Conservation (phyloP, 805 yeast species). For the Grigorovia jiainica region DNA sequence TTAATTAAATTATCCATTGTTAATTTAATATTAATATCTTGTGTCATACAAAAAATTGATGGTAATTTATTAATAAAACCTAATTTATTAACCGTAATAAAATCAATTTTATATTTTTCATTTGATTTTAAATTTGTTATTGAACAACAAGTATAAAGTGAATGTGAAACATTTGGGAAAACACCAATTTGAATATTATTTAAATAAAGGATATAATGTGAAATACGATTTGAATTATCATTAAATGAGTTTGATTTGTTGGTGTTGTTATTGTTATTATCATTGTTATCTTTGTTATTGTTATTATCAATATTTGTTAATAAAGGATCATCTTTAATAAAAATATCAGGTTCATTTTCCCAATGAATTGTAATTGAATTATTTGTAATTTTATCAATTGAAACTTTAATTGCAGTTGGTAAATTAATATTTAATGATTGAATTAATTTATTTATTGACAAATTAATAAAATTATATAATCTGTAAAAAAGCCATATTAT, state of each 20-base stretch:
- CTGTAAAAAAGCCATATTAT: slow-evolving; percentile 22
- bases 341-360: slow-evolving; percentile 23
- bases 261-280: not conserved
- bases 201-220: slow-evolving; percentile 24
- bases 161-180: slow-evolving; percentile 23
- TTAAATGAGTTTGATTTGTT: not conserved
- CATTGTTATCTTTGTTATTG: not conserved
- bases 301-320: not conserved
- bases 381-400: slow-evolving; percentile 25
- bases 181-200: slow-evolving; percentile 24
- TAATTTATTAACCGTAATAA: slow-evolving; percentile 25
- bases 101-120: slow-evolving; percentile 25
- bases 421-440: slow-evolving; percentile 21
- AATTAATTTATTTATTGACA: slow-evolving; percentile 24
- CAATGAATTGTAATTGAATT: slow-evolving; percentile 26
- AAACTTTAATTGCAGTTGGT: slow-evolving; percentile 27
- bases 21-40: slow-evolving; percentile 1
- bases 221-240: slow-evolving; percentile 9
- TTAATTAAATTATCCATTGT: slow-evolving; percentile 6
- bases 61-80: slow-evolving; percentile 29
- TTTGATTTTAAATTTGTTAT: slow-evolving; percentile 19
- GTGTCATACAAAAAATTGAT: slow-evolving; percentile 23
- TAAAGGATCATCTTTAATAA: not conserved
- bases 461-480: slow-evolving; percentile 20
- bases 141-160: slow-evolving; percentile 27